A percentile compares a stretch with the other conserved stretches of the same genome.
These are phyloP conservation scores for Inga laurina DNA, from an alignment of 306 rosid genomes.

Conservation along the genomic window DNA sequence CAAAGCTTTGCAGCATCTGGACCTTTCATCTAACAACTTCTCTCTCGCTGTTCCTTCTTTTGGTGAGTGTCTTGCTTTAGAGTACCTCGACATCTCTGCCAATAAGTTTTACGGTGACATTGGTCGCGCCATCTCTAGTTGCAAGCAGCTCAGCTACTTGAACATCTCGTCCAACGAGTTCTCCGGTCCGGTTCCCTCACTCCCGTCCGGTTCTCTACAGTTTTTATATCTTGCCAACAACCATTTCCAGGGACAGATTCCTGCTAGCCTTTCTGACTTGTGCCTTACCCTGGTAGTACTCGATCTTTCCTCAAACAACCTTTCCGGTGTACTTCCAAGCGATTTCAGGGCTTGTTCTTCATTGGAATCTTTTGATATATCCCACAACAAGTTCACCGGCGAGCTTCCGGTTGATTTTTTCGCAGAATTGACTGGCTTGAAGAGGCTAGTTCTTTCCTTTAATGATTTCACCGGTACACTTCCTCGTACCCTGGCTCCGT, in stretches of 20 bases:
- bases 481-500: conserved; percentile 53
- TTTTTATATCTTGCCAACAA: conserved; percentile 44
- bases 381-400: conserved; percentile 50
- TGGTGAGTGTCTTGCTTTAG: conserved; percentile 51
- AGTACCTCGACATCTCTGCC: conserved; percentile 59
- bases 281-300: conserved; percentile 45
- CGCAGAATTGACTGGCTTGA: conserved; percentile 45
- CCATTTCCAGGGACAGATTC: conserved; percentile 47
- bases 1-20: conserved; percentile 43
- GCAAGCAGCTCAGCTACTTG: conserved; percentile 42
- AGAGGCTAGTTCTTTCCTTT: conserved; percentile 39
- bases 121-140: conserved; percentile 35
- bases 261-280: conserved; percentile 33
- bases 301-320: conserved; percentile 47
- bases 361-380: conserved; percentile 46
- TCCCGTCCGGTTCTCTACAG: conserved; percentile 39
- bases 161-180: conserved; percentile 58
- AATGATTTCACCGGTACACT: conserved; percentile 45
- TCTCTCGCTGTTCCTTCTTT: conserved; percentile 46
- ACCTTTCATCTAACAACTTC: conserved; percentile 62
- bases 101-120: conserved; percentile 57
- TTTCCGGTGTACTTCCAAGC: conserved; percentile 48
- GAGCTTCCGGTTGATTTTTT: conserved; percentile 47
- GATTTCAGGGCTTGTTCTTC: conserved; percentile 48
- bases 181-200: conserved; percentile 46